phyloP scores from a whole-genome alignment of 108 stramenopile genomes.

The Tribonema minus region DNA sequence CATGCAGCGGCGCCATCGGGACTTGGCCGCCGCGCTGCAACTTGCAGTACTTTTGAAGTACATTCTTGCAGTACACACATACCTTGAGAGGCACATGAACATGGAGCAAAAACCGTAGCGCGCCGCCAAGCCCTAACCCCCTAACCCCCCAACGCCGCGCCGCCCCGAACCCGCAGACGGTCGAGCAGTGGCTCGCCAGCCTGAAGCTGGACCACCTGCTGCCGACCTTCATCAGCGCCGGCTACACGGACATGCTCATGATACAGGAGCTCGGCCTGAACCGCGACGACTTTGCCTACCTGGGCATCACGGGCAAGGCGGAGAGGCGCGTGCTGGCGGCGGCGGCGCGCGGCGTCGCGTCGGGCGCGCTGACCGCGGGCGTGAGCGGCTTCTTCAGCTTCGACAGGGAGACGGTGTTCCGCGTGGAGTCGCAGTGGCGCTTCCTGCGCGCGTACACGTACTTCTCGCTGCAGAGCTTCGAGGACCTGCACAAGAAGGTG shows the following conservation, averaged over 20 bases:
- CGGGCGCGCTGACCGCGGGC: neutral
- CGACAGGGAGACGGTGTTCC: neutral
- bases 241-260: conserved; percentile 16
- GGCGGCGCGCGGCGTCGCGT: conserved; percentile 15
- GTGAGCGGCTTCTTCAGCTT: conserved; percentile 33
- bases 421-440: conserved; percentile 1
- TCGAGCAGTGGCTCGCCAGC: conserved; percentile 27
- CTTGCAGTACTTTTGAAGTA: too few species aligned
- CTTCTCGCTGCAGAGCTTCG: conserved; percentile 23
- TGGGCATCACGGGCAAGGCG: conserved; percentile 14
- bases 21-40: too few species aligned
- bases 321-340: conserved; percentile 7
- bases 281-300: conserved; percentile 9
- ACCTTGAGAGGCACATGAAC: too few species aligned
- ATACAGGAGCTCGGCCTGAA: conserved; percentile 41
- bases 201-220: conserved; percentile 2
- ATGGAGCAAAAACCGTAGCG: too few species aligned
- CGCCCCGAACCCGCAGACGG: neutral
- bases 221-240: neutral
- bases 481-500: conserved; percentile 14
- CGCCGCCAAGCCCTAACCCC: too few species aligned
- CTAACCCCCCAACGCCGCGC: too few species aligned
- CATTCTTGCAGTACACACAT: too few species aligned
- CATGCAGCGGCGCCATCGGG: too few species aligned
- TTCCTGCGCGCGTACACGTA: conserved; percentile 26